Evolutionary conservation across 164 flowering plant genomes (phyloP).

Genomic region (Aristolochia fimbriata): DNA sequence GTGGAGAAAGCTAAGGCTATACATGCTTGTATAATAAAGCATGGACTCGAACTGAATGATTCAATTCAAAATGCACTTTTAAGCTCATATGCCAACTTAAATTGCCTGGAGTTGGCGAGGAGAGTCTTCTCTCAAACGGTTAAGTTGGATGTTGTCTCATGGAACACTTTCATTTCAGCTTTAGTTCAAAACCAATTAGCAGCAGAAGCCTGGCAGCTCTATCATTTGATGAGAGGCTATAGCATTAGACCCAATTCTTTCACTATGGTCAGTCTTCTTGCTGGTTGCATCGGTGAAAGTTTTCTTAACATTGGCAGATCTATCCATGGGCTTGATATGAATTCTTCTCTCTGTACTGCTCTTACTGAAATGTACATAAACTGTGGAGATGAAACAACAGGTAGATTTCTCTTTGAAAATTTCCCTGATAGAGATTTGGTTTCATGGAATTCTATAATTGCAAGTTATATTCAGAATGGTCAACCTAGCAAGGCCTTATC

Average conservation of each 20-base stretch:
- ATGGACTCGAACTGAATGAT: conserved; percentile 20
- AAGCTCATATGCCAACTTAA: conserved; percentile 25
- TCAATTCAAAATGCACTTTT: conserved; percentile 39
- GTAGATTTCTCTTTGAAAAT: conserved; percentile 31
- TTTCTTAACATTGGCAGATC: conserved; percentile 27
- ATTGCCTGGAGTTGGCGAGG: conserved; percentile 19
- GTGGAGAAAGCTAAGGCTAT: conserved; percentile 26
- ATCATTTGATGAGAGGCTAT: conserved; percentile 20
- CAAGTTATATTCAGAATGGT: conserved; percentile 27
- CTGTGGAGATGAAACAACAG: conserved; percentile 32
- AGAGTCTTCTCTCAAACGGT: conserved; percentile 21
- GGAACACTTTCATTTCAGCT: conserved; percentile 35
- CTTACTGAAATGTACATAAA: conserved; percentile 51
- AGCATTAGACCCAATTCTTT: conserved; percentile 27
- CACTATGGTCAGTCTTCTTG: conserved; percentile 38
- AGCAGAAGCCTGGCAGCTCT: conserved; percentile 19
- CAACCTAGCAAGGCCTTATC: conserved; percentile 23
- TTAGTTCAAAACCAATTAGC: conserved; percentile 15
- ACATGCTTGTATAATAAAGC: conserved; percentile 36
- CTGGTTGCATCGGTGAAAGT: conserved; percentile 19
- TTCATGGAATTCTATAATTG: conserved; percentile 59
- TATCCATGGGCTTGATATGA: conserved; percentile 31
- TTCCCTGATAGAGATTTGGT: conserved; percentile 31
- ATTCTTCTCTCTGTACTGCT: conserved; percentile 32
- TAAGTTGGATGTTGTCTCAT: conserved; percentile 30